Evolutionary conservation across 2,329 filamentous ascomycete species (phyloP), one percentile per base, ranked within the genome.

Genomic region (Aureobasidium sp.): DNA sequence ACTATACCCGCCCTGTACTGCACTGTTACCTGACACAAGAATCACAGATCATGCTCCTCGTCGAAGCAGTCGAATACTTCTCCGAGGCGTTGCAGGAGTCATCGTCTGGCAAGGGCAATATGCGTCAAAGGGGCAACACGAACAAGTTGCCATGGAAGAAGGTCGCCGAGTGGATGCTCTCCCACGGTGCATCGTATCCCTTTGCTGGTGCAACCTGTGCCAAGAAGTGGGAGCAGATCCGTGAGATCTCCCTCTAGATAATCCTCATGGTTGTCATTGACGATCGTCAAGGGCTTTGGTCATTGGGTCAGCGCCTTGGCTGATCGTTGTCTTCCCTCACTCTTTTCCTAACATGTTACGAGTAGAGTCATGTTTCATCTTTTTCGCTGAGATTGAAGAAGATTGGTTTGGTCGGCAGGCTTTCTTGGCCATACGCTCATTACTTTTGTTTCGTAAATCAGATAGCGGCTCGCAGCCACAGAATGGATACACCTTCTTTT

Each of bases 141-240:
- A 20, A 20, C 1, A 84, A 80, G 68, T 74, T 85, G 2, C 79
- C 81, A 0, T 87, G 84, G 84, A 84, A 84, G 73, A 78, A 78
- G 61, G 78, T 86, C 26, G 77, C 79, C 1, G 78, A 82, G 36
- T 80, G 79, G 64, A 84, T 87, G 61, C 71, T 69, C 65, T 67
- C 72, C 3, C 70, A 80, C 48, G 82, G 82, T 2, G 83, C 82
- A 8, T 80, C 79, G 2, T 87, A 87, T 68, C 76, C 77, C 37
- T 87, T 86, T 67, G 83, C 83, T 2, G 81, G 83, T 66, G 79
- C 82, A 2, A 86, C 84, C 0, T 85, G 82, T 67, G 84, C 85
- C 71, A 84, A 82, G 73, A 85, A 84, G 73, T 87, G 82, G 80
- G 71, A 76, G 17, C 79, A 84, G 69, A 67, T 81, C 20, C 61